These are phyloP conservation scores for Agrostemma githago DNA, from an alignment of 148 eudicot species.

Conservation along the genomic window DNA sequence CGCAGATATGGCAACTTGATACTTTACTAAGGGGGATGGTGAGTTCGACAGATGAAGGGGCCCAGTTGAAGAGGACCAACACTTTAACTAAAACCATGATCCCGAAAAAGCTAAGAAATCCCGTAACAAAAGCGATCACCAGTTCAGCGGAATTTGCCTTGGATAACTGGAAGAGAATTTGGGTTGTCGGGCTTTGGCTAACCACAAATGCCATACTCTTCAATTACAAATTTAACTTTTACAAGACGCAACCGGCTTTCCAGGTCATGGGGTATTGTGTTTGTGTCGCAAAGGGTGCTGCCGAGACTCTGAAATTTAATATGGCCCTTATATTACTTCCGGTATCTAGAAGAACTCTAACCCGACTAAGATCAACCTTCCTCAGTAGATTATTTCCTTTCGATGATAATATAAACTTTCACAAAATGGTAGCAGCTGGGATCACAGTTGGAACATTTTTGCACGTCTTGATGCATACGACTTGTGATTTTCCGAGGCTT, in stretches of 20 bases:
- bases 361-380: slow-evolving; percentile 66
- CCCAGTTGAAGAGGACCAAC: slow-evolving; percentile 38
- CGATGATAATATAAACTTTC: slow-evolving; percentile 94
- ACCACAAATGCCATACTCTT: slow-evolving; percentile 50
- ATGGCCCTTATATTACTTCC: slow-evolving; percentile 92
- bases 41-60: slow-evolving; percentile 43
- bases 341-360: slow-evolving; percentile 89
- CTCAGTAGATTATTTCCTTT: slow-evolving; percentile 63
- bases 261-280: slow-evolving; percentile 73
- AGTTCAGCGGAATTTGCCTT: slow-evolving; percentile 44
- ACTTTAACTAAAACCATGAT: slow-evolving; percentile 83
- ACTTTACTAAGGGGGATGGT: slow-evolving; percentile 75
- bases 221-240: slow-evolving; percentile 49
- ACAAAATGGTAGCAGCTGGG: slow-evolving; percentile 64
- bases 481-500: slow-evolving; percentile 63
- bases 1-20: slow-evolving; percentile 97
- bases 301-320: slow-evolving; percentile 82
- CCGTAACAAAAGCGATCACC: slow-evolving; percentile 45
- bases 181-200: slow-evolving; percentile 56
- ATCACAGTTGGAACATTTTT: slow-evolving; percentile 46
- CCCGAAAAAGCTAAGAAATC: slow-evolving; percentile 54
- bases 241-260: slow-evolving; percentile 31
- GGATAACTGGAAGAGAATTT: slow-evolving; percentile 82
- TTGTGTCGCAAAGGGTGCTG: slow-evolving; percentile 85
- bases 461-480: slow-evolving; percentile 53